Evolutionary conservation across 2,329 filamentous ascomycete genomes (phyloP).

Genomic region (Lachnellula occidentalis): DNA sequence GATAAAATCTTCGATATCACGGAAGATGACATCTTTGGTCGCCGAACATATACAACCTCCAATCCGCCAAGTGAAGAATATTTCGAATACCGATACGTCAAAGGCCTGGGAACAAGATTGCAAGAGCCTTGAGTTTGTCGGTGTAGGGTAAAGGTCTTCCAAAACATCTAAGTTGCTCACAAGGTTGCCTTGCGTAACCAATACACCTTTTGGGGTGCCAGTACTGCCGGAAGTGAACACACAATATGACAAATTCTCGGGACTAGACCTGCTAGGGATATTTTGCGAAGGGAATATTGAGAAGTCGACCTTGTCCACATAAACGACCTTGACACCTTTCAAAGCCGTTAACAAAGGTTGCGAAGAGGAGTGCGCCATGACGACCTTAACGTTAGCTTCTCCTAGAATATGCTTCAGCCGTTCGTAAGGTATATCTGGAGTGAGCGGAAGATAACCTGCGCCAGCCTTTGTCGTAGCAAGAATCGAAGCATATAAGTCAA

Average conservation of each 20-base stretch:
- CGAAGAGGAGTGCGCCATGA: conserved; percentile 36
- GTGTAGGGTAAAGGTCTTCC: conserved; percentile 57
- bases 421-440: conserved; percentile 62
- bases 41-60: conserved; percentile 76
- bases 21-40: conserved; percentile 67
- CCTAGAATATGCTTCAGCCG: conserved; percentile 56
- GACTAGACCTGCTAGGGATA: conserved; percentile 8
- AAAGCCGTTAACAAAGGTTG: conserved; percentile 15
- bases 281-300: conserved; percentile 13
- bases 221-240: conserved; percentile 84
- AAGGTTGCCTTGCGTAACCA: conserved; percentile 71
- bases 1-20: conserved; percentile 65
- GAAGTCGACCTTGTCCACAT: conserved; percentile 28
- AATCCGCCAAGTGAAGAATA: conserved; percentile 75
- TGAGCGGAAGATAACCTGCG: conserved; percentile 73
- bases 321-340: conserved; percentile 20
- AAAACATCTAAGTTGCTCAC: conserved; percentile 69
- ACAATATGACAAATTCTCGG: conserved; percentile 56
- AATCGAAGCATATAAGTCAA: conserved; percentile 66
- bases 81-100: conserved; percentile 85
- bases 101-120: conserved; percentile 83
- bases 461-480: conserved; percentile 70
- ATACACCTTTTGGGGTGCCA: conserved; percentile 69
- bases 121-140: conserved; percentile 50
- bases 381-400: conserved; percentile 49